Evolutionary conservation across 202 grass and related monocot genomes (phyloP), one percentile per base, ranked within the genome.

Genomic region (Panicum virgatum): DNA sequence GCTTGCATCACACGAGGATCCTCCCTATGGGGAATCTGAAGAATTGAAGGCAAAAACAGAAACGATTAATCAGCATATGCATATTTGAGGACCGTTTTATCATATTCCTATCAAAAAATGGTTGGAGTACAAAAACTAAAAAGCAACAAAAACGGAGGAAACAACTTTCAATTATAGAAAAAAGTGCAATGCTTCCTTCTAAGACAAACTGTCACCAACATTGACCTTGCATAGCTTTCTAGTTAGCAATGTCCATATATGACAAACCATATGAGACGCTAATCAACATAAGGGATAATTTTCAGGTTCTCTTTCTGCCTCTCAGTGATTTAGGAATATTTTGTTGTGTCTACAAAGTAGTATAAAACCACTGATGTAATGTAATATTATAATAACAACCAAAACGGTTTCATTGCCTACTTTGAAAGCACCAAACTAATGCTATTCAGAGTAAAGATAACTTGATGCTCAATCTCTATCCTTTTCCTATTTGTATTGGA

Each of bases 21-120:
- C 56, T 82, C 87, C 72, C 84, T 83, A 58, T 59, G 40, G 44
- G 36, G n/a, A 93, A 84, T 81, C 91, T 86, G 80, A 80, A 86
- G 63, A 86, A 72, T 83, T 48, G 30, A 64, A 76, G 23, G 52
- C 13, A 73, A 86, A 83, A 83, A 26, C 26, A 69, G 61, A 85
- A 84, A 91, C 5, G 14, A 40, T 51, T 59, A 45, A 77, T 84
- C 46, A 87, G 54, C 65, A 62, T 43, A 68, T 34, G 36, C 75
- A 76, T 51, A 86, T 20, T 67, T 76, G 10, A 72, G 62, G 25
- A 65, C 16, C 73, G 32, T 5, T 51, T 30, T 64, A 76, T 34
- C n/a, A 66, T 16, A 65, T 18, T 38, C 27, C 19, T 36, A 54
- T 72, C n/a, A 10, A 66, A 14, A 76, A 43, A 20, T 85, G 8